Base-by-base conservation (phyloP, 2,329 filamentous ascomycete species). In the Arthrinium phaeospermum region DNA sequence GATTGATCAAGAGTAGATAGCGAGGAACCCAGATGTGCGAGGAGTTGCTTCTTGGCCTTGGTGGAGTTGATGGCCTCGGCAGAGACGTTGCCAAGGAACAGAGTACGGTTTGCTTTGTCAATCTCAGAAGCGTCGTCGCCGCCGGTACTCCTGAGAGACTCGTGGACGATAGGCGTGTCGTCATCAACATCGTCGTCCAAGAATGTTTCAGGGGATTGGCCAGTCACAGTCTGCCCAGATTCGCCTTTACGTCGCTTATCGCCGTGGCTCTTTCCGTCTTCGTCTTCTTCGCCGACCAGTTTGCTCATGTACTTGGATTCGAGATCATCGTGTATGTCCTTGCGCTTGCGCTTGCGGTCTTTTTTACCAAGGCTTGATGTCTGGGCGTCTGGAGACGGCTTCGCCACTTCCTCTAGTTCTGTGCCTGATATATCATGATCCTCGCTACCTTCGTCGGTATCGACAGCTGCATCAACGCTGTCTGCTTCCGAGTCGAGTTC, bases 71-170 rank as follows among this genome's bases (percentile, higher is more conserved):
- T 94, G 57, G 94, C 94, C 70, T 92, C 87, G 30, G 89, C 92
- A 19, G 95, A 95, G 67, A 99, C 94, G 79, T 99, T 99, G 78
- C 93, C 93, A 16, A 99, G 86, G 83, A 98, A 99, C 57, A 98
- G 91, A 8, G 96, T 99, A 72, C 96, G 93, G 72, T 90, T 90
- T 12, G 96, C 93, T 85, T 97, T 98, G 72, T 97, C 94, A 2
- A 97, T 78, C 75, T 97, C 93, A 30, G 85, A 77, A 30, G 84
- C 83, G 70, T 81, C 80, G 70, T 82, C 83, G 53, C 73, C 83
- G 73, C 76, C 84, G 67, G 77, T 85, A 81, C 87, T 91, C 75
- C 80, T 82, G 51, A 89, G 85, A 71, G 87, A 90, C 79, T 91
- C 91, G 77, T 92, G 91, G 53, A 89, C 82, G 27, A 78, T 74